Percentiles rank a stretch among this genome's conserved stretches.
These are phyloP conservation scores for Lantana camara DNA, from an alignment of 257 asterid genomes.

Conservation along the genomic window DNA sequence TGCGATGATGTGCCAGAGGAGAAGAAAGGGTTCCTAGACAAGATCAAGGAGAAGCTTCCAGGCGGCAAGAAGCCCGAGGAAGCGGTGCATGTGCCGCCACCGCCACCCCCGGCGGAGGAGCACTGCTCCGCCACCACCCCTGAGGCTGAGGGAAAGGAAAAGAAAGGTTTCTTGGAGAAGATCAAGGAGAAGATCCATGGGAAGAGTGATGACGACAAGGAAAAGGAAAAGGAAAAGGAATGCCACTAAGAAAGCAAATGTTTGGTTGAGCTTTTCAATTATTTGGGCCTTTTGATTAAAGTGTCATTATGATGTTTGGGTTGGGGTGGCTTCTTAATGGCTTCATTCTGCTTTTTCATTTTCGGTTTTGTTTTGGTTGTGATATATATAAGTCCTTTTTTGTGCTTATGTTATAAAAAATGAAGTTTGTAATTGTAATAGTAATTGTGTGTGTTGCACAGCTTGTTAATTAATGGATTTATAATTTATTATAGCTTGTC, in stretches of 20 bases:
- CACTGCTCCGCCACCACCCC: too few species aligned
- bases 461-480: slow-evolving; percentile 31
- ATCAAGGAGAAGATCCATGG: slow-evolving; percentile 96
- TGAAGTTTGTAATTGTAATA: neutral
- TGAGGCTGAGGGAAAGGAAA: slow-evolving; percentile 57
- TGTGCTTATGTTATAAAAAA: slow-evolving; percentile 22
- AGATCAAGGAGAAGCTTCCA: slow-evolving; percentile 81
- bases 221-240: slow-evolving; percentile 47
- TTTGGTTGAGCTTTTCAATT: slow-evolving; percentile 17
- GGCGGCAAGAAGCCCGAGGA: slow-evolving; percentile 74
- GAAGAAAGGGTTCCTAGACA: slow-evolving; percentile 76
- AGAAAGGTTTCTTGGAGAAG: slow-evolving; percentile 86
- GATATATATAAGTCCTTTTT: slow-evolving; percentile 15
- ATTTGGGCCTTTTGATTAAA: slow-evolving; percentile 23
- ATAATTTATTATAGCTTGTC: slow-evolving; percentile 22
- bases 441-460: slow-evolving; percentile 22
- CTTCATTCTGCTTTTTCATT: slow-evolving; percentile 14
- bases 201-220: slow-evolving; percentile 69
- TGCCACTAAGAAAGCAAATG: slow-evolving; percentile 31
- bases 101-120: slow-evolving; percentile 26
- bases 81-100: slow-evolving; percentile 31
- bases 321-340: slow-evolving; percentile 32
- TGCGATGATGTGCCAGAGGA: slow-evolving; percentile 55
- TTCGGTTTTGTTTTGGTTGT: slow-evolving; percentile 9
- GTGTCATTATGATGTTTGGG: slow-evolving; percentile 21